Percentiles rank a stretch among this genome's conserved stretches.
Conservation (phyloP, 345 rosid genomes). For the Cochlearia excelsa region DNA sequence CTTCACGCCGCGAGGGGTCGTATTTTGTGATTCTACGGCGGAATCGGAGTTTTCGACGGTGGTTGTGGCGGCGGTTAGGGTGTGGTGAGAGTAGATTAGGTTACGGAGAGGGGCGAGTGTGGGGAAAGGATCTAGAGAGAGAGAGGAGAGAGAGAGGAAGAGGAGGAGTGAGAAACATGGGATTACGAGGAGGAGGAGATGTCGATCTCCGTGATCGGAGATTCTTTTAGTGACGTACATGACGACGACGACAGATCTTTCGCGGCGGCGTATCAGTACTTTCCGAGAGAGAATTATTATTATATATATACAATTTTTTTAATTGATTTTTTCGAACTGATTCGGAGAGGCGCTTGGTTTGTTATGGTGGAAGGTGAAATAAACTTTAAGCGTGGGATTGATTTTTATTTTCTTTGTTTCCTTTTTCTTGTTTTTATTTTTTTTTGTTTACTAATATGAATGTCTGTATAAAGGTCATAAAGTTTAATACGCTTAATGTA, state of each 20-base stretch:
- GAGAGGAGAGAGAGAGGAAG: conserved; percentile 30
- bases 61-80: conserved; percentile 20
- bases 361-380: conserved; percentile 35
- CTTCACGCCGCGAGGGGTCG: background rate
- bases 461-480: no score
- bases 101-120: conserved; percentile 32
- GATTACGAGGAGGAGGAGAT: conserved; percentile 34
- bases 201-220: conserved; percentile 51
- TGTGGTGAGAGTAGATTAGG: conserved; percentile 28
- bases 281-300: background rate
- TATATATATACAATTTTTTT: background rate
- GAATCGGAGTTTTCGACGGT: conserved; percentile 3
- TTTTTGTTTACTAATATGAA: no score
- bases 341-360: conserved; percentile 20
- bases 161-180: conserved; percentile 37
- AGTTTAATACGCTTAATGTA: no score
- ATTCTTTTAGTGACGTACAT: conserved; percentile 34
- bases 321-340: background rate
- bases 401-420: background rate
- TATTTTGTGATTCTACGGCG: background rate
- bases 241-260: conserved; percentile 1
- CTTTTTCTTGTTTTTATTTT: background rate
- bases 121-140: conserved; percentile 29
- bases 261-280: conserved; percentile 11
- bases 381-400: conserved; percentile 33